Base-by-base conservation (phyloP, 2,329 filamentous ascomycete genomes). In the Annulohypoxylon truncatum region DNA sequence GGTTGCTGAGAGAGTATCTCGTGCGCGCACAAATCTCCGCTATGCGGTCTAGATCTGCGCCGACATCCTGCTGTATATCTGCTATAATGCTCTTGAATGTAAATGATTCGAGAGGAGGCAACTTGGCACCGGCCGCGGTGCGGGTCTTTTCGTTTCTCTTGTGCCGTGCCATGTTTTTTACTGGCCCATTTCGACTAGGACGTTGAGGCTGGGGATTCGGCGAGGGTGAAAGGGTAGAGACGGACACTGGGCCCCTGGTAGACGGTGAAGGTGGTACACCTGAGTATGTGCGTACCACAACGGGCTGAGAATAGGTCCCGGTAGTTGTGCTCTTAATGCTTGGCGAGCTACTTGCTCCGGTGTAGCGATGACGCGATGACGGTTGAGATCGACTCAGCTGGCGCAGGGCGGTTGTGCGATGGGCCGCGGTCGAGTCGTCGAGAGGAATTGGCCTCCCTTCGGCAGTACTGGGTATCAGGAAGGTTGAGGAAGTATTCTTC, bases 1-100 rank as follows among this genome's bases (percentile, higher is more conserved):
- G 88, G 74, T 89, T 89, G 76, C 87, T 89, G 54, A 90, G 75
- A 40, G 87, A 90, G 75, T 90, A 90, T 44, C 85, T 83, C 10
- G 87, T 90, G 31, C 86, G 82, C 35, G 88, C 88, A 77, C 88
- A 90, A 29, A 90, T 90, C 75, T 90, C 88, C 9, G 88, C 88
- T 71, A 90, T 90, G 40, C 87, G 84, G 66, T 90, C 87, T 52
- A 90, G 78, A 71, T 89, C 87, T 10, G 87, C 81, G 54, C 82
- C 82, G 64, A 90, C 86, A 62, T 85, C 82, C 51, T 78, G 78
- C 64, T 85, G 81, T 50, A 87, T 81, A 62, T 85, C 84, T 54
- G 84, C 83, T 81, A 90, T 84, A 72, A 90, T 89, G 67, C 84
- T 86, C 74, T 87, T 89, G 79, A 90, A 90, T 56, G 83, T 87